Conservation (phyloP, 495 filamentous ascomycete species). For the Pyrenula aspistea region DNA sequence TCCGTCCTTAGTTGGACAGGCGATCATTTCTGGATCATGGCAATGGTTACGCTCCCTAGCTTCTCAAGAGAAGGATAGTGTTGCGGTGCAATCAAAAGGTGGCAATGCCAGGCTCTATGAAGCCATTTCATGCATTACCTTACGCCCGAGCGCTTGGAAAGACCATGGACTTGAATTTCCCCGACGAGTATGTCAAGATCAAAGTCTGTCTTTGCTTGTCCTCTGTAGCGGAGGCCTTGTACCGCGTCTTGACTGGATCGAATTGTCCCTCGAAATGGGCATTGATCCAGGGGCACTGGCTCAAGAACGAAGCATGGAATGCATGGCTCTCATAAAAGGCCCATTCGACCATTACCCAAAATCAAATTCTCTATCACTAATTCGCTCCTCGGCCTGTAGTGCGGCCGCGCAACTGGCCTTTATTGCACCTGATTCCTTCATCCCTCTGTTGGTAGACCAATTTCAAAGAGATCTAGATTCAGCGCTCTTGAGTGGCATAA, state of each 20-base stretch:
- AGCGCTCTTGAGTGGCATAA: constrained; percentile 51
- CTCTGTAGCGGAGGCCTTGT: constrained; percentile 69
- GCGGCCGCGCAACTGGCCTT: constrained; percentile 87
- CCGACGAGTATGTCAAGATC: constrained; percentile 36
- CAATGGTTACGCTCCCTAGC: constrained; percentile 59
- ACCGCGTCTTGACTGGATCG: constrained; percentile 75
- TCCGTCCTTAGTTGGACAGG: constrained; percentile 38
- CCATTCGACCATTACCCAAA: constrained; percentile 1
- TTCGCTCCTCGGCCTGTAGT: constrained; percentile 60
- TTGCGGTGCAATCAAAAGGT: constrained; percentile 55
- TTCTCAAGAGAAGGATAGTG: constrained; percentile 61
- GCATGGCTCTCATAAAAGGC: constrained; percentile 29
- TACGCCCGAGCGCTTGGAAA: constrained; percentile 44
- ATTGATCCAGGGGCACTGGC: constrained; percentile 75
- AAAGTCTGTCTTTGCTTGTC: constrained; percentile 64
- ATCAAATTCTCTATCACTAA: constrained; percentile 8
- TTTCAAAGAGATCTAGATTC: constrained; percentile 60
- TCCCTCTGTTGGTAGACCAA: constrained; percentile 60
- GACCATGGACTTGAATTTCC: constrained; percentile 20
- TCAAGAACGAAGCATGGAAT: constrained; percentile 31
- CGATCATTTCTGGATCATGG: constrained; percentile 67
- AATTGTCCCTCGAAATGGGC: constrained; percentile 61
- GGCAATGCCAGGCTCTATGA: constrained; percentile 35
- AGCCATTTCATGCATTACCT: constrained; percentile 52
- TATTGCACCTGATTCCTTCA: constrained; percentile 74